Conservation (phyloP, 306 rosid genomes). For the Vigna trinervia region DNA sequence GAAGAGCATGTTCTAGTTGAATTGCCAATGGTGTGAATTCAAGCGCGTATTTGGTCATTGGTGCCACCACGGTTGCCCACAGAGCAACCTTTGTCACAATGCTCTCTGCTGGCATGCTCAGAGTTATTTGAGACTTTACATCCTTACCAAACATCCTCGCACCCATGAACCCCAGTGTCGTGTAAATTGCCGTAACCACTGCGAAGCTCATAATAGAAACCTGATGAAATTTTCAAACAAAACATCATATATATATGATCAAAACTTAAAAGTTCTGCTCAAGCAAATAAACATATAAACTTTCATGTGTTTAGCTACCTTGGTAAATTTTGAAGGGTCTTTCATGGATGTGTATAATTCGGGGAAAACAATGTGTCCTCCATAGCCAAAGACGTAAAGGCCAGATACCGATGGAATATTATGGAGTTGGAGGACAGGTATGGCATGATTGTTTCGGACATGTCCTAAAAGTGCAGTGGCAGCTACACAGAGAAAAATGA, state of each 20-base stretch:
- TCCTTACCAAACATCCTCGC: conserved; percentile 70
- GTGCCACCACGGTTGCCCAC: conserved; percentile 81
- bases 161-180: conserved; percentile 64
- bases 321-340: conserved; percentile 82
- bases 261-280: no score
- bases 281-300: no score
- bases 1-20: conserved; percentile 68
- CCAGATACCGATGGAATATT: conserved; percentile 78
- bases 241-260: no score
- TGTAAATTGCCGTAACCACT: conserved; percentile 53
- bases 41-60: conserved; percentile 83
- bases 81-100: conserved; percentile 65
- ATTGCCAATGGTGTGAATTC: conserved; percentile 75
- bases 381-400: conserved; percentile 62
- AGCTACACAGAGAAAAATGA: conserved; percentile 60
- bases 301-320: conserved; percentile 40
- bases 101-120: conserved; percentile 67
- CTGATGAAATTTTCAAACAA: conserved; percentile 54
- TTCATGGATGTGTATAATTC: conserved; percentile 75
- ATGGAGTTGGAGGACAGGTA: conserved; percentile 57
- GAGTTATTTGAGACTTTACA: conserved; percentile 73
- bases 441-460: conserved; percentile 46
- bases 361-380: conserved; percentile 81
- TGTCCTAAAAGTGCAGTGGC: conserved; percentile 60
- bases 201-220: conserved; percentile 76